A percentile compares a stretch with the other conserved stretches of the same genome.
Conservation (phyloP, 75 land plant genomes). For the Picea glauca region DNA sequence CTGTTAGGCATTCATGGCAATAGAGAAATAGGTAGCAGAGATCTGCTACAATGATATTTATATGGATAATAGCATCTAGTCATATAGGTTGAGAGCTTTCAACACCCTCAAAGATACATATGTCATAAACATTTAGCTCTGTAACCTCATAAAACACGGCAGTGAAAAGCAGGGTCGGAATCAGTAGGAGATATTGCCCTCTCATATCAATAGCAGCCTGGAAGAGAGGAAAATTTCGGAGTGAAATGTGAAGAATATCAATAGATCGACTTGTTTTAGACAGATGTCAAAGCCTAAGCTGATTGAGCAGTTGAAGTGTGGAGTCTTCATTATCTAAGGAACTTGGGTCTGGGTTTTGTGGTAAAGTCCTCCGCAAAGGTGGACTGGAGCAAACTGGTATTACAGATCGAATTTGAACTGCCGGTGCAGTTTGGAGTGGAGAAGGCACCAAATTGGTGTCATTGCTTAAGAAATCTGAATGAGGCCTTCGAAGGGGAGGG, state of each 20-base stretch:
- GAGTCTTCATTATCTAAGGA: slow-evolving; percentile 3
- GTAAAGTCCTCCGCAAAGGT: slow-evolving; percentile 13
- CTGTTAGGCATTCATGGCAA: not conserved
- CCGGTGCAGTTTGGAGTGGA: slow-evolving; percentile 29
- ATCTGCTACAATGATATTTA: not conserved
- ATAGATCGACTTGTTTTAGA: not conserved
- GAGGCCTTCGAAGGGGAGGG: slow-evolving; percentile 25
- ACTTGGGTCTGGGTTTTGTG: not conserved
- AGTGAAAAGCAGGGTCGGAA: not conserved
- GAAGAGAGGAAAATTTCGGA: too few relatives aligned
- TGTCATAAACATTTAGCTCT: not conserved
- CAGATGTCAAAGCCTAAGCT: not conserved
- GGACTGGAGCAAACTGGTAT: slow-evolving; percentile 57
- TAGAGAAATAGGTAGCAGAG: slow-evolving; percentile 4
- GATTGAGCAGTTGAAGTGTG: slow-evolving; percentile 4
- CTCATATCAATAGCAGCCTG: not conserved
- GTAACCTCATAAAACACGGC: not conserved
- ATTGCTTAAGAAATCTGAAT: not conserved
- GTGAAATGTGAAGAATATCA: too few relatives aligned
- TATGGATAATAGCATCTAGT: slow-evolving; percentile 4
- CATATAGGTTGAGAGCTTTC: not conserved
- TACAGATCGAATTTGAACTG: slow-evolving; percentile 45
- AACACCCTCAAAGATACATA: not conserved
- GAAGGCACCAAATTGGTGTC: slow-evolving; percentile 3
- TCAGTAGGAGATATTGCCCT: not conserved